A percentile compares a stretch with the other conserved stretches of the same genome.
Evolutionary conservation across 805 yeast genomes (phyloP).

Genomic region (Candida xyloterini): DNA sequence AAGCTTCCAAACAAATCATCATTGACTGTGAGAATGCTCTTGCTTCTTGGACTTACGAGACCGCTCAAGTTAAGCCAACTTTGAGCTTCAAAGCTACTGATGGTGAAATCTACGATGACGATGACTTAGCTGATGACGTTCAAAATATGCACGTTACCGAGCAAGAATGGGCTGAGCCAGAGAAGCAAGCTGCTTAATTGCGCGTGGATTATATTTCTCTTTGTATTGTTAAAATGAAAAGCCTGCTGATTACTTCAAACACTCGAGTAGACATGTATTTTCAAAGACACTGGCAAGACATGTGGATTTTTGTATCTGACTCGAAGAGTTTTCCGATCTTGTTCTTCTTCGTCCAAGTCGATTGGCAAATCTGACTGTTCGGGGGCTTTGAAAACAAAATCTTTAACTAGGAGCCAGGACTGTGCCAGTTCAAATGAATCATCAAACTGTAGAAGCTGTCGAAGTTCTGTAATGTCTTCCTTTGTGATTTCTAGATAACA

Average conservation of each 20-base stretch:
- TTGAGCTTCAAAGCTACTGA: constrained; percentile 56
- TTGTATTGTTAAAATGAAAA: constrained; percentile 12
- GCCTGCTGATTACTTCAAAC: constrained; percentile 5
- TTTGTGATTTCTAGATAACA: constrained; percentile 23
- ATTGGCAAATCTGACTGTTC: not conserved
- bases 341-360: constrained; percentile 1
- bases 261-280: constrained; percentile 25
- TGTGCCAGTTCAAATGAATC: constrained; percentile 8
- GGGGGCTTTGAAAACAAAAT: constrained; percentile 10
- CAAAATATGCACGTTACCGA: constrained; percentile 50
- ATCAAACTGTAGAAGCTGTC: constrained; percentile 6
- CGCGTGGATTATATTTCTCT: constrained; percentile 11
- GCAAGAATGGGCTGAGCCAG: constrained; percentile 31
- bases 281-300: constrained; percentile 21
- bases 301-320: constrained; percentile 20
- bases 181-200: constrained; percentile 29
- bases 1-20: constrained; percentile 83
- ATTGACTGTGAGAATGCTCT: constrained; percentile 82
- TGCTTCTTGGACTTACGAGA: constrained; percentile 80
- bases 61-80: constrained; percentile 80
- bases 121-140: constrained; percentile 46
- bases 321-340: constrained; percentile 16
- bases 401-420: constrained; percentile 20
- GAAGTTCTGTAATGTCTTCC: constrained; percentile 20
- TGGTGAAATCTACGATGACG: constrained; percentile 51